These are phyloP conservation scores for Arctium minus DNA, from an alignment of 129 eudicot genomes.

Conservation along the genomic window DNA sequence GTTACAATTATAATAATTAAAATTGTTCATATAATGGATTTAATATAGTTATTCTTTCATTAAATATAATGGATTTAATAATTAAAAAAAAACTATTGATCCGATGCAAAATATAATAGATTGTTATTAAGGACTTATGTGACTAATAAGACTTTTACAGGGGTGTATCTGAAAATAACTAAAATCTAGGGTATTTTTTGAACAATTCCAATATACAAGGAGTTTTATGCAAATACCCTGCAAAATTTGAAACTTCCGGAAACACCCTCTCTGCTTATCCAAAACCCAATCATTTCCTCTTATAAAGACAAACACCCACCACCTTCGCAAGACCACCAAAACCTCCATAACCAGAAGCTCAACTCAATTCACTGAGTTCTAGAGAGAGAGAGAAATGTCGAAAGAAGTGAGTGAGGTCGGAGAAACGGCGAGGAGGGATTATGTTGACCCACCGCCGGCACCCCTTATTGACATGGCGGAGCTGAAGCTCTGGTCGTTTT, in stretches of 20 bases:
- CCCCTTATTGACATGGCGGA: conserved; percentile 39
- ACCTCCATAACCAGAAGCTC: conserved; percentile 4
- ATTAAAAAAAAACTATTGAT: too few relatives aligned
- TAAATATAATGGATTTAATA: too few relatives aligned
- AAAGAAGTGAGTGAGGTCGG: conserved; percentile 74
- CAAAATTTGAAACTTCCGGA: conserved; percentile 5
- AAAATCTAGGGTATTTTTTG: not conserved
- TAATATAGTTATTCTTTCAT: too few relatives aligned
- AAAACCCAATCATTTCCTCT: conserved; percentile 27
- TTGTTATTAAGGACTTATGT: not conserved
- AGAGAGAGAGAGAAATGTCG: conserved; percentile 46
- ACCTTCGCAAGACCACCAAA: conserved; percentile 21
- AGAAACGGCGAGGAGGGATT: conserved; percentile 34
- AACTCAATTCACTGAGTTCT: conserved; percentile 4
- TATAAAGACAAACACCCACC: conserved; percentile 26
- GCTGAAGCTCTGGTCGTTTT: conserved; percentile 43
- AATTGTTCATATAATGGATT: too few relatives aligned
- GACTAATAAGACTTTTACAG: not conserved
- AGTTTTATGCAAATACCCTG: not conserved
- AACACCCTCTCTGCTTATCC: conserved; percentile 51
- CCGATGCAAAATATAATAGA: too few relatives aligned
- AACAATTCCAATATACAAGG: not conserved
- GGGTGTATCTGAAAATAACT: not conserved
- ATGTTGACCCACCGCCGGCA: conserved; percentile 44
- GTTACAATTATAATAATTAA: too few relatives aligned